phyloP scores from a whole-genome alignment of 2,329 filamentous ascomycete species.

The Botryotinia calthae region DNA sequence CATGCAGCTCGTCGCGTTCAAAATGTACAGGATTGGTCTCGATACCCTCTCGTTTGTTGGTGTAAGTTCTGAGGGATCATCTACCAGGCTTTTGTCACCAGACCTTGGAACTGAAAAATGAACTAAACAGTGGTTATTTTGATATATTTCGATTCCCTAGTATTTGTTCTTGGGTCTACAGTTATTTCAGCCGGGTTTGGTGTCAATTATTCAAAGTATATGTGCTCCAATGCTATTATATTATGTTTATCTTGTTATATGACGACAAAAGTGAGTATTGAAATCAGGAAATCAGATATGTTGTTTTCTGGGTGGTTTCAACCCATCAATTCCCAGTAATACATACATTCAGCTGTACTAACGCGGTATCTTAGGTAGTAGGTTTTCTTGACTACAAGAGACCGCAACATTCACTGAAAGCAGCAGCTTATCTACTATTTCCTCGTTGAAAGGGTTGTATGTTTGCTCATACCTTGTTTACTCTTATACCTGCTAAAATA shows the following conservation, averaged over 20 bases:
- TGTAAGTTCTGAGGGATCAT: slow-evolving; percentile 23
- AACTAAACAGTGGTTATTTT: slow-evolving; percentile 52
- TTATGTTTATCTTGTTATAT: slow-evolving; percentile 62
- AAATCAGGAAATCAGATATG: not conserved
- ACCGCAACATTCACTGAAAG: slow-evolving; percentile 10
- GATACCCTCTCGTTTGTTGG: slow-evolving; percentile 34
- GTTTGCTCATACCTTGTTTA: not conserved
- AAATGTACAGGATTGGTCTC: slow-evolving; percentile 31
- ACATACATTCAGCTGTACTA: not conserved
- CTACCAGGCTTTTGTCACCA: not conserved
- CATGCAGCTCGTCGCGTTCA: slow-evolving; percentile 31
- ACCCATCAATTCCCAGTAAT: too few relatives aligned
- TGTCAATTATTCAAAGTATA: slow-evolving; percentile 48
- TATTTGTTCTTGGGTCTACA: slow-evolving; percentile 57
- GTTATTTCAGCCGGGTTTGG: slow-evolving; percentile 57
- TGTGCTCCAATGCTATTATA: slow-evolving; percentile 58
- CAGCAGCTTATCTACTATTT: slow-evolving; percentile 58
- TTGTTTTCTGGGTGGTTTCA: not conserved
- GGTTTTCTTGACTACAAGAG: not conserved
- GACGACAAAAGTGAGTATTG: slow-evolving; percentile 53
- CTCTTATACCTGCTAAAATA: not conserved
- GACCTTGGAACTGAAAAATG: not conserved
- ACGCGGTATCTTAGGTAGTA: not conserved
- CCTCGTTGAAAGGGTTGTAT: slow-evolving; percentile 60
- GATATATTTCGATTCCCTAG: slow-evolving; percentile 59